Evolutionary conservation across 2,329 filamentous ascomycete species (phyloP).

Genomic region (Coniochaeta sp.): DNA sequence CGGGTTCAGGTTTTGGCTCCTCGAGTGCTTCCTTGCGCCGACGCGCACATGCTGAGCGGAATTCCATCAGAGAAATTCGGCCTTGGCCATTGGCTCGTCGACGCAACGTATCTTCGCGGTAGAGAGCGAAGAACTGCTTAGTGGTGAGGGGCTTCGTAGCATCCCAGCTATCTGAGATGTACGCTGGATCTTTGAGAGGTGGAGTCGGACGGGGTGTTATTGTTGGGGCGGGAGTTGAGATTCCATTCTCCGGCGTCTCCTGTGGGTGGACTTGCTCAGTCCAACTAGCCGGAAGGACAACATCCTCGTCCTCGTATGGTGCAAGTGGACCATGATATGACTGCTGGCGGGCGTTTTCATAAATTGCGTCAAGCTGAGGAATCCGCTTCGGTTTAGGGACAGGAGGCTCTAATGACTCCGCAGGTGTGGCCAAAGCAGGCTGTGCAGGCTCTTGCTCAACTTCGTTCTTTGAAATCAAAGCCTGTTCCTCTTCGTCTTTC

Average conservation of each 20-base stretch:
- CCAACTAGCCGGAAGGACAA: slow-evolving; percentile 12
- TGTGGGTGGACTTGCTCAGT: slow-evolving; percentile 12
- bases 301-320: slow-evolving; percentile 14
- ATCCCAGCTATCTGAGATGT: slow-evolving; percentile 9
- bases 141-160: slow-evolving; percentile 7
- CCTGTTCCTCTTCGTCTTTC: not conserved
- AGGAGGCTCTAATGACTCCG: not conserved
- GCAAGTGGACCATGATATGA: slow-evolving; percentile 8
- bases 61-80: not conserved
- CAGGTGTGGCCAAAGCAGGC: not conserved
- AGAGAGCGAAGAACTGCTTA: slow-evolving; percentile 1
- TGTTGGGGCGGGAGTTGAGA: slow-evolving; percentile 5
- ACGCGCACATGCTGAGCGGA: not conserved
- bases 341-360: slow-evolving; percentile 8
- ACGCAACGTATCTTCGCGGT: not conserved
- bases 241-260: slow-evolving; percentile 3
- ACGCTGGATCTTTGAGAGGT: not conserved
- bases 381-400: slow-evolving; percentile 8
- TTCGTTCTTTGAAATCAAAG: not conserved
- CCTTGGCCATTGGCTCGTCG: not conserved
- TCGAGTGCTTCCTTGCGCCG: not conserved
- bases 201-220: slow-evolving; percentile 6
- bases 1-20: not conserved
- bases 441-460: not conserved
- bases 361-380: slow-evolving; percentile 7